These are phyloP conservation scores for Hirschioporus abietinus DNA, from an alignment of 768 basidiomycete genomes.

Conservation along the genomic window DNA sequence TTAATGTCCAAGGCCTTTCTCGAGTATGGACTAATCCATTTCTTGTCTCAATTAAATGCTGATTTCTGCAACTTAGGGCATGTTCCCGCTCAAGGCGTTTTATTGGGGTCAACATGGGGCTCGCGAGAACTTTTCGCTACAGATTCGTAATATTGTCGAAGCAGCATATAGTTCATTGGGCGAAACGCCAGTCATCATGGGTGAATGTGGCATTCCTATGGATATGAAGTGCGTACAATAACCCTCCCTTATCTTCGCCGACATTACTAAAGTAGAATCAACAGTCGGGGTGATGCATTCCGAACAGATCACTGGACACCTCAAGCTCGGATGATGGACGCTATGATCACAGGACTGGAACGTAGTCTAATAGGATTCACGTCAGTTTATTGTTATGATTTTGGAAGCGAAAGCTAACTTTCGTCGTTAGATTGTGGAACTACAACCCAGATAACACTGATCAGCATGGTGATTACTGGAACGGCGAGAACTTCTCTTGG, in stretches of 20 bases:
- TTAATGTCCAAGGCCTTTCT: constrained; percentile 91
- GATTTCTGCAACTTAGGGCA: constrained; percentile 49
- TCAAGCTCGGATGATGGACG: constrained; percentile 94
- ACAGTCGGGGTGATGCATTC: constrained; percentile 69
- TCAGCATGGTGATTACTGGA: constrained; percentile 80
- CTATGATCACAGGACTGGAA: constrained; percentile 81
- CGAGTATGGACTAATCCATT: constrained; percentile 44
- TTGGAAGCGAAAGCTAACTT: not conserved
- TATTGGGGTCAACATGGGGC: constrained; percentile 86
- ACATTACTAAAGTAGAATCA: constrained; percentile 4
- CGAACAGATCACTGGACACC: constrained; percentile 65
- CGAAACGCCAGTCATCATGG: constrained; percentile 79
- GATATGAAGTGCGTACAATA: constrained; percentile 78
- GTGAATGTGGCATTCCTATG: constrained; percentile 95
- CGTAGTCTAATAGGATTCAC: constrained; percentile 75
- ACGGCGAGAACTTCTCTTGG: constrained; percentile 97
- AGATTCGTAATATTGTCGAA: constrained; percentile 75
- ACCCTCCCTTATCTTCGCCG: not conserved
- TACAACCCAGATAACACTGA: constrained; percentile 90
- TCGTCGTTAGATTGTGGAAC: constrained; percentile 76
- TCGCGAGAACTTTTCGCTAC: constrained; percentile 75
- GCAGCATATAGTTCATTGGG: constrained; percentile 65
- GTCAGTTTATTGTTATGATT: constrained; percentile 39
- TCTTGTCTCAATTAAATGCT: constrained; percentile 6
- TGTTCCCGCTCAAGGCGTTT: constrained; percentile 74